Evolutionary conservation across 2,329 filamentous ascomycete species (phyloP), one percentile per base, ranked within the genome.

Genomic region (Aspergillus sp.): DNA sequence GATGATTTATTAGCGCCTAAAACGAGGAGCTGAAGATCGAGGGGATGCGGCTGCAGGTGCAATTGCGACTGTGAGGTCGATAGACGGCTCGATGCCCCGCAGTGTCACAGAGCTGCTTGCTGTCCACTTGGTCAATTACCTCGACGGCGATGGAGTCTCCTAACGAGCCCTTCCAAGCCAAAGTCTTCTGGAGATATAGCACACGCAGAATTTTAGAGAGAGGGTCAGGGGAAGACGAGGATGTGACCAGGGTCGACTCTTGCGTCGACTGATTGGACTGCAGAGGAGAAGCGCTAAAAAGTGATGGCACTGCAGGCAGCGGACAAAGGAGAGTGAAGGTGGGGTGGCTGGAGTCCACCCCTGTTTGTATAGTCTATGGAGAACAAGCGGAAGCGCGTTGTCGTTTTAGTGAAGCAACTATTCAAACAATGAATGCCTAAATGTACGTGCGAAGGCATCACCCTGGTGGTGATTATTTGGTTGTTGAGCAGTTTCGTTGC

Each of bases 71-170:
- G 30, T 26, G 36, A 51, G 38, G 11, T 22, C 59, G 49, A 53
- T 45, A 22, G 55, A 57, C 56, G 56, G 56, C 48, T 53, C 22
- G 48, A 53, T 59, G 59, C 59, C 59, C 59, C 59, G 59, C 59
- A 61, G 53, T 59, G 54, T 48, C 47, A 54, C 53, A 17, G 53
- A 53, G 36, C 38, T 49, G 32, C 20, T 49, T 36, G 32, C 26
- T 51, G 26, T 32, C 30, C n/a, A 32, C 26, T 48, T 49, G 26
- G n/a, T 48, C 36, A 38, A 30, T 44, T 41, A 41, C 52, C 48
- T 53, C 53, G 55, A 43, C 38, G 26, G 47, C 54, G 45, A 47
- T 47, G 51, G 36, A 44, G 24, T 32, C 22, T 45, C n/a, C 43
- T 30, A 7, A 17, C 30, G 13, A 32, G 32, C 8, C 15, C 38